Conservation (phyloP, 805 yeast genomes). For the Yamadazyma ubonensis region DNA sequence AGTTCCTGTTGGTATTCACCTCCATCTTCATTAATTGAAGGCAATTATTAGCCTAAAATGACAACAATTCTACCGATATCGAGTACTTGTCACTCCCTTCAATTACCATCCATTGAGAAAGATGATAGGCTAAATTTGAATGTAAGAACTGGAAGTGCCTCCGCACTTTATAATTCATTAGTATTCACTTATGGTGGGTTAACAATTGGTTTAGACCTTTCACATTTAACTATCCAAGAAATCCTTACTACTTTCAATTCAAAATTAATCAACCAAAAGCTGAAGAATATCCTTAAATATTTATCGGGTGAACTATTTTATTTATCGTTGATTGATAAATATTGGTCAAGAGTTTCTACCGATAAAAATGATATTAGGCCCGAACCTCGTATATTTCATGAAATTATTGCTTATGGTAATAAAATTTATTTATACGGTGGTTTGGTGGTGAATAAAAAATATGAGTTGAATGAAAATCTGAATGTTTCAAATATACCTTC, state of each 20-base stretch:
- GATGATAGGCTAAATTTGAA: conserved; percentile 57
- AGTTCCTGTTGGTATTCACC: too few species aligned
- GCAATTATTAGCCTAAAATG: conserved; percentile 35
- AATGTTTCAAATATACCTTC: conserved; percentile 3
- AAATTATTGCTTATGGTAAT: conserved; percentile 50
- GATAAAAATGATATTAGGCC: conserved; percentile 23
- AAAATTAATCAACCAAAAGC: conserved; percentile 25
- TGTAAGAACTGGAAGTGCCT: conserved; percentile 68
- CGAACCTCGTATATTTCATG: conserved; percentile 56
- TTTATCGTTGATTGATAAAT: conserved; percentile 55
- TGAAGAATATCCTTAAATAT: conserved; percentile 32
- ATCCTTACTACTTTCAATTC: conserved; percentile 38
- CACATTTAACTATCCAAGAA: conserved; percentile 37
- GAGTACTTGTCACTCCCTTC: conserved; percentile 55
- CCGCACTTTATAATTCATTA: conserved; percentile 55
- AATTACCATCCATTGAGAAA: conserved; percentile 52
- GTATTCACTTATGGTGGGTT: conserved; percentile 70
- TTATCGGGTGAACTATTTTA: conserved; percentile 65
- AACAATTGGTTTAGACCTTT: conserved; percentile 53
- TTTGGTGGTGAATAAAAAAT: conserved; percentile 26
- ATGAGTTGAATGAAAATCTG: conserved; percentile 9
- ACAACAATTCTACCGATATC: conserved; percentile 64
- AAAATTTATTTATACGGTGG: conserved; percentile 68
- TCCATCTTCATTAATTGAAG: neutral
- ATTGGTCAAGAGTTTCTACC: conserved; percentile 46